Percentiles rank a stretch among this genome's conserved stretches.
Conservation (phyloP, 2,329 filamentous ascomycete species). For the Diaporthe eres region DNA sequence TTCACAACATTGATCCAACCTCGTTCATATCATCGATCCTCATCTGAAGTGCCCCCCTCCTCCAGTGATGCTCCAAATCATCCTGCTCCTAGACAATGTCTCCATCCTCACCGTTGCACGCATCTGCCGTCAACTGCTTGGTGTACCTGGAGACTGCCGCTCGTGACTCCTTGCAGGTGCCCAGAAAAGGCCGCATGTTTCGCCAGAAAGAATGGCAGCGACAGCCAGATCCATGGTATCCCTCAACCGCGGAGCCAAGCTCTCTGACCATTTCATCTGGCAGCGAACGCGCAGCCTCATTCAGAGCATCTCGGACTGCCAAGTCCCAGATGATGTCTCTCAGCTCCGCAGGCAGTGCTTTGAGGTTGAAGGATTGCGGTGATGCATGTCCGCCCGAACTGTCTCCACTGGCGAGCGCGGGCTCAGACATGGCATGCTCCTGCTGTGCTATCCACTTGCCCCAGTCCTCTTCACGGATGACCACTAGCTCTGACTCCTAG, state of each 20-base stretch:
- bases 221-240: neutral
- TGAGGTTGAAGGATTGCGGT: neutral
- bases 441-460: neutral
- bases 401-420: neutral
- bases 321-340: neutral
- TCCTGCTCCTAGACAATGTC: neutral
- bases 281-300: neutral
- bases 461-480: neutral
- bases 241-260: neutral
- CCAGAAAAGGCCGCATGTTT: neutral
- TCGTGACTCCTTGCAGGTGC: neutral
- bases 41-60: no score
- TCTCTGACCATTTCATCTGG: neutral
- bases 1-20: neutral
- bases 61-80: neutral
- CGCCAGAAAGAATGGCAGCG: neutral
- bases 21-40: neutral
- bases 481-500: neutral
- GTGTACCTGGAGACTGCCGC: neutral
- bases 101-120: neutral
- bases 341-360: neutral
- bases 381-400: neutral
- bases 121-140: neutral
- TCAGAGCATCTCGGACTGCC: neutral
- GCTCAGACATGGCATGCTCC: neutral